Evolutionary conservation across 2,329 filamentous ascomycete genomes (phyloP), one percentile per base, ranked within the genome.

Genomic region (Exserohilum rostratum): DNA sequence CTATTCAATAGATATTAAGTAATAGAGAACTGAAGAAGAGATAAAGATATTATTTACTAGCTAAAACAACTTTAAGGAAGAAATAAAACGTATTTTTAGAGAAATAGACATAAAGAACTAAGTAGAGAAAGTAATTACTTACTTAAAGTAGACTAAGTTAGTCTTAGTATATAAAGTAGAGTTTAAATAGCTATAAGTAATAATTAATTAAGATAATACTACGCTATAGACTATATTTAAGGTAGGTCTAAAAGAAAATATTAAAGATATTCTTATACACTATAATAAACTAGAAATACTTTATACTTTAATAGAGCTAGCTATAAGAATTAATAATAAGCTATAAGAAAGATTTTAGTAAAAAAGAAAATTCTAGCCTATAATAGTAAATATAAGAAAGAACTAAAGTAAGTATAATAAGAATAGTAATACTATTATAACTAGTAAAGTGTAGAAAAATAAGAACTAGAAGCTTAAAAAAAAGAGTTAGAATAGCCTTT

Each of bases 391-490:
- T 15, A 43, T 11, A 17, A 20, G n/a, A 43, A 4, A 11, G 20
- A 42, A 13, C 39, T 20, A 2, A 5, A n/a, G 2, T 27, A 27
- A 30, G 4, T n/a, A n/a, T n/a, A 10, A 46, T 15, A 38, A 7
- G 2, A 22, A 46, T 18, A 12, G 45, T 0, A 11, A 47, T 11
- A 15, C 33, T n/a, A n/a, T n/a, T n/a, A n/a, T n/a, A n/a, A n/a
- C n/a, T n/a, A n/a, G n/a, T n/a, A n/a, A n/a, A n/a, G 45, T 47
- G 20, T n/a, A 47, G 39, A 34, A 47, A 1, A 47, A 31, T 12
- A 47, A 39, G 9, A 6, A 47, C 6, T 22, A 13, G 9, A 47
- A 47, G 2, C n/a, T 7, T 6, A 15, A n/a, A 30, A 6, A 11
- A 38, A 17, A 13, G 3, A 18, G 9, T 12, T 9, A 47, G 1